A percentile compares a stretch with the other conserved stretches of the same genome.
Evolutionary conservation across 2,329 filamentous ascomycete genomes (phyloP).

Genomic region (Apiospora rasikravindrae): DNA sequence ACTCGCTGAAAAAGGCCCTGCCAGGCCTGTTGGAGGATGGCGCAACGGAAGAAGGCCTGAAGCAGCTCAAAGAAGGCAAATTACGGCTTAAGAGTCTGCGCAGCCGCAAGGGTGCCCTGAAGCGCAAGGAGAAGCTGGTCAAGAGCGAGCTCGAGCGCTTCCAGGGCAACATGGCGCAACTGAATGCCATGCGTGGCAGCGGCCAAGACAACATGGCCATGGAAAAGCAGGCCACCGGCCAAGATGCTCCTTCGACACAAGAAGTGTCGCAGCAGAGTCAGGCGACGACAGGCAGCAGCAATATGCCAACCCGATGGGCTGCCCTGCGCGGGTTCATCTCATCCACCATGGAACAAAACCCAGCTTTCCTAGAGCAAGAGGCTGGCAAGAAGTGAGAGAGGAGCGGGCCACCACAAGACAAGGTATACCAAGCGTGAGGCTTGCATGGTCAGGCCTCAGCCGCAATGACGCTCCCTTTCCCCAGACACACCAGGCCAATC

Average conservation of each 20-base stretch:
- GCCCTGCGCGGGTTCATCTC: slow-evolving; percentile 84
- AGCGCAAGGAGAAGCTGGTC: slow-evolving; percentile 81
- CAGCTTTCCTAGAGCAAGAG: slow-evolving; percentile 63
- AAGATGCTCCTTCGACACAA: slow-evolving; percentile 21
- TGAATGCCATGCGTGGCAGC: slow-evolving; percentile 53
- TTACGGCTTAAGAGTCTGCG: slow-evolving; percentile 77
- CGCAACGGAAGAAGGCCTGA: slow-evolving; percentile 50
- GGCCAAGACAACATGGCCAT: slow-evolving; percentile 24
- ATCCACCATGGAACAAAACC: slow-evolving; percentile 86
- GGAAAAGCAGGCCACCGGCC: slow-evolving; percentile 14
- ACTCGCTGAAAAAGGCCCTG: slow-evolving; percentile 79
- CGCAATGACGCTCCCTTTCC: not conserved
- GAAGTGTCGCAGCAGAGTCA: slow-evolving; percentile 26
- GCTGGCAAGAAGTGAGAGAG: not conserved
- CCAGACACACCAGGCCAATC: not conserved
- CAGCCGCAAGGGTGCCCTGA: slow-evolving; percentile 78
- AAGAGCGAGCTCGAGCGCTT: slow-evolving; percentile 84
- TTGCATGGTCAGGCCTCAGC: not conserved
- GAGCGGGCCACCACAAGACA: not conserved
- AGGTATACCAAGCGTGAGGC: not conserved
- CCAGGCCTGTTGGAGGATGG: slow-evolving; percentile 62
- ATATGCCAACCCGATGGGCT: slow-evolving; percentile 72
- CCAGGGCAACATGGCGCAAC: slow-evolving; percentile 78
- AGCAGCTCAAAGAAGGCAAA: slow-evolving; percentile 58
- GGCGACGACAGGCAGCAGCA: slow-evolving; percentile 27